Evolutionary conservation across 2,329 filamentous ascomycete species (phyloP).

Genomic region (Xylaria sp.): DNA sequence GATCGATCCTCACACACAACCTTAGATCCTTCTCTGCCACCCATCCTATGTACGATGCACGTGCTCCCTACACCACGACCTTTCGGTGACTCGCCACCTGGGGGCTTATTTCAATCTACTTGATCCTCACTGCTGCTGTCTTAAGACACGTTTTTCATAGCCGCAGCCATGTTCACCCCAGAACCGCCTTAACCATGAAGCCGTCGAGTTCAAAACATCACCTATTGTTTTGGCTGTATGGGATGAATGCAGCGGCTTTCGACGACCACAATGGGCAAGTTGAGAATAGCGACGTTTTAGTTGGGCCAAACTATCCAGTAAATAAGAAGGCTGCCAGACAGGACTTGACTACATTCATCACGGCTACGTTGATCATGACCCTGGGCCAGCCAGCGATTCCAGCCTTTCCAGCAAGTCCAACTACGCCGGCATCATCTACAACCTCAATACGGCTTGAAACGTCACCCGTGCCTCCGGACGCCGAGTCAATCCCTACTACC

Average conservation of each 20-base stretch:
- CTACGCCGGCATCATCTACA: neutral
- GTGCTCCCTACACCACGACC: neutral
- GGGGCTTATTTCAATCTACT: neutral
- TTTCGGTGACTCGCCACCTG: neutral
- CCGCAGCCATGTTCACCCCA: neutral
- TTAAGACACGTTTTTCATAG: neutral
- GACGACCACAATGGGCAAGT: neutral
- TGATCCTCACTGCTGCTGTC: neutral
- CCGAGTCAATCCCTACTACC: neutral
- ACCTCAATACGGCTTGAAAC: neutral
- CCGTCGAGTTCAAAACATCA: neutral
- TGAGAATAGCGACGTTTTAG: neutral
- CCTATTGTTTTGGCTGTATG: neutral
- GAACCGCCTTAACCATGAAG: neutral
- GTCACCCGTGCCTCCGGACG: neutral
- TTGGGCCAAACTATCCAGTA: neutral
- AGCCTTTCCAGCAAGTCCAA: neutral
- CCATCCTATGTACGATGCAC: neutral
- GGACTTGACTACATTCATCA: slow-evolving; percentile 15
- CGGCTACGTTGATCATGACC: slow-evolving; percentile 9
- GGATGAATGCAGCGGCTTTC: neutral
- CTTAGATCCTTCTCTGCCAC: neutral
- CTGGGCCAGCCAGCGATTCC: neutral
- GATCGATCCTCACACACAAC: neutral
- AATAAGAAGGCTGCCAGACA: neutral